phyloP scores from a whole-genome alignment of 345 rosid genomes.

The Combretum micranthum region DNA sequence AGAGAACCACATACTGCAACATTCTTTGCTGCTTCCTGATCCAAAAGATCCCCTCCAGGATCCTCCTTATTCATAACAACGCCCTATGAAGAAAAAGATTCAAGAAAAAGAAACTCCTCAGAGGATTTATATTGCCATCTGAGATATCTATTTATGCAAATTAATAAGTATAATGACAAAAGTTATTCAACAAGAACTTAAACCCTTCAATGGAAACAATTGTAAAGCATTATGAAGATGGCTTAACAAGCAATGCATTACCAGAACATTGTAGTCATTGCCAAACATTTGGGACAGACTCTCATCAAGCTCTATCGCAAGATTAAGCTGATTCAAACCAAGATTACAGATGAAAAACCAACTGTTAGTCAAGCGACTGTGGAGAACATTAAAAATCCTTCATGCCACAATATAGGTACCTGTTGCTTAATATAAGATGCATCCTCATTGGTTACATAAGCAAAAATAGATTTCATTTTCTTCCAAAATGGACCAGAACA shows the following conservation, averaged over 20 bases:
- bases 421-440: constrained; percentile 66
- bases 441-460: constrained; percentile 56
- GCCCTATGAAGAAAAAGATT: constrained; percentile 18
- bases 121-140: neutral
- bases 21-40: constrained; percentile 30
- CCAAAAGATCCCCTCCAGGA: constrained; percentile 26
- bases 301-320: constrained; percentile 65
- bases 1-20: constrained; percentile 38
- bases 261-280: constrained; percentile 41
- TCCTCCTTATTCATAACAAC: constrained; percentile 32
- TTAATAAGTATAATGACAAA: too few relatives aligned
- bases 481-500: constrained; percentile 79
- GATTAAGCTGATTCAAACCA: constrained; percentile 45
- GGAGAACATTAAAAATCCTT: constrained; percentile 7
- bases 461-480: constrained; percentile 73
- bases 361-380: constrained; percentile 5
- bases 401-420: constrained; percentile 28
- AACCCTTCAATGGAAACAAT: neutral
- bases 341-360: constrained; percentile 12
- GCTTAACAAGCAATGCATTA: constrained; percentile 10
- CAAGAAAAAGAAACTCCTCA: neutral
- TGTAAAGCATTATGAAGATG: neutral
- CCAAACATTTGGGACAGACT: constrained; percentile 55
- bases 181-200: neutral
- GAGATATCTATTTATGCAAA: too few relatives aligned